Evolutionary conservation across 768 basidiomycete genomes (phyloP), one percentile per base, ranked within the genome.

Genomic region (Pulveroboletus frians): DNA sequence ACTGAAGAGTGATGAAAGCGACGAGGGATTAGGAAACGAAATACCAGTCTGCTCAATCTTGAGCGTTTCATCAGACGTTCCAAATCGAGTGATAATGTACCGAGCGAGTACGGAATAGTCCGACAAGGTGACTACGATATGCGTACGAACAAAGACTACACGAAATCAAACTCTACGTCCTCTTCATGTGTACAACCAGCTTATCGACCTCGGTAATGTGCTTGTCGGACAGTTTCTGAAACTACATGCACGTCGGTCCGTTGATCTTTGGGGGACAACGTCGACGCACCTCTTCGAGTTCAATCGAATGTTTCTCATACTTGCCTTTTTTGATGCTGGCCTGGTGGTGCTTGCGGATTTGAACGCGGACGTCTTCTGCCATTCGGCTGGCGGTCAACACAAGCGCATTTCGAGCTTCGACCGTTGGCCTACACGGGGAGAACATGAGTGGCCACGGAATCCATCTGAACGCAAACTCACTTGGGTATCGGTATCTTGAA

Each of bases 401-500:
- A 11, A 88, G 66, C 1, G 76, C 75, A 18, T 71, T 72, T 13
- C 85, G 78, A 0, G 84, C 78, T 38, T 91, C 88, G 5, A 90
- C 78, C 0, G 90, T 92, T 0, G 88, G 86, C 54, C 89, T 92
- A 40, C 30, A 35, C 31, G 13, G 37, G 34, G 9, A 47, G 9
- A 14, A 5, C 6, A 8, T 47, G 21, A 45, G 32, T 9, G 8
- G 3, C 20, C 15, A 37, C 10, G 4, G 2, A 14, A 14, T 7
- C 8, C 17, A 3, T 14, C 23, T 5, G 5, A 26, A 15, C 40
- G 18, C n/a, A 18, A 13, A 58, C 73, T 13, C 54, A 90, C 89
- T 83, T 90, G 37, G 90, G 85, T 64, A 92, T 81, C 0, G 88
- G 85, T 51, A 92, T 79, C 54, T 78, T 85, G 55, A 92, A 76